phyloP scores from a whole-genome alignment of 208 protist species.

The Blastocrithidia nonstop region DNA sequence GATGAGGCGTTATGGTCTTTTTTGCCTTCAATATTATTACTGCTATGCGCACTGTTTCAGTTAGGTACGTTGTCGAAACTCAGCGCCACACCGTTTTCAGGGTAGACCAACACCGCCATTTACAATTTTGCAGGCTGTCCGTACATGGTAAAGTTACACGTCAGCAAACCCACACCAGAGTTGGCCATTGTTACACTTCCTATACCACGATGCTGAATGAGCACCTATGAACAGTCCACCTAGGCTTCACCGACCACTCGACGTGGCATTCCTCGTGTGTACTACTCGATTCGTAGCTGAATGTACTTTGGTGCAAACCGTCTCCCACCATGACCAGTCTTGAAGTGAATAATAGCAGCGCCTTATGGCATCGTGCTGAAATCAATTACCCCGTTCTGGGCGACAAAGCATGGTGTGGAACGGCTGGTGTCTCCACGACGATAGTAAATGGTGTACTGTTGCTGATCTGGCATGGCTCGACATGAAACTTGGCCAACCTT shows the following conservation, averaged over 20 bases:
- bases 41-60: constrained; percentile 5
- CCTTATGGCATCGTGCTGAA: constrained; percentile 76
- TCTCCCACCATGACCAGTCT: constrained; percentile 16
- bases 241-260: constrained; percentile 47
- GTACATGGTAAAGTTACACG: constrained; percentile 41
- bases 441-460: constrained; percentile 73
- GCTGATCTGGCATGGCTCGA: constrained; percentile 28
- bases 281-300: constrained; percentile 70
- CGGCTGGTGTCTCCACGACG: constrained; percentile 48
- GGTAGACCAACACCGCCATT: constrained; percentile 61
- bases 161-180: constrained; percentile 8
- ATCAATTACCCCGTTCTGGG: constrained; percentile 40
- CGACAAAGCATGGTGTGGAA: constrained; percentile 56
- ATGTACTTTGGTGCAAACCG: constrained; percentile 71
- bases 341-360: constrained; percentile 66
- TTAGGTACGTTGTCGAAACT: constrained; percentile 51
- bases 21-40: background rate
- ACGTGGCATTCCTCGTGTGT: constrained; percentile 42
- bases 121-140: constrained; percentile 38
- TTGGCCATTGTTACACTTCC: too few species aligned
- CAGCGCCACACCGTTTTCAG: constrained; percentile 24
- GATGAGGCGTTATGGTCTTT: too few species aligned
- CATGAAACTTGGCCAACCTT: constrained; percentile 56
- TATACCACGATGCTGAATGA: constrained; percentile 11
- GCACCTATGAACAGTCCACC: constrained; percentile 44